Percentiles rank a stretch among this genome's conserved stretches.
These are phyloP conservation scores for Trichoderma parareesei DNA, from an alignment of 495 filamentous ascomycete species.

Conservation along the genomic window DNA sequence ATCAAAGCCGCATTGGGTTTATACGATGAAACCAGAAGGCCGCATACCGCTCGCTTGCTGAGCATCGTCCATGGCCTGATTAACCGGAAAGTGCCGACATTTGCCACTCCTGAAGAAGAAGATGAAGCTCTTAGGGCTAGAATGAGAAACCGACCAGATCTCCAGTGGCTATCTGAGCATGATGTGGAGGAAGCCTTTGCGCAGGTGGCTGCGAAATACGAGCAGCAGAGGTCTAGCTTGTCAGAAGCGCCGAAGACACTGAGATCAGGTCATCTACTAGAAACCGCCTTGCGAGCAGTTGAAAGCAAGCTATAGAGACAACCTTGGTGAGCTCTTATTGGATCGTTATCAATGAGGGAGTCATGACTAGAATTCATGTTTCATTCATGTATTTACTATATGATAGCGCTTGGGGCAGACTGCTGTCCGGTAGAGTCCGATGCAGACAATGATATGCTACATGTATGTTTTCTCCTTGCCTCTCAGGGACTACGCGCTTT, in stretches of 20 bases:
- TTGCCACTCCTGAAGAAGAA: background rate
- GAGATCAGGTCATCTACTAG: background rate
- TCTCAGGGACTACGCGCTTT: background rate
- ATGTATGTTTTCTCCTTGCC: too few species aligned
- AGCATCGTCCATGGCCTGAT: background rate
- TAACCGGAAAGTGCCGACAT: background rate
- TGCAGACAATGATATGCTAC: too few species aligned
- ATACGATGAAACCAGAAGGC: constrained; percentile 30
- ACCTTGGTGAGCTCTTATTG: too few species aligned
- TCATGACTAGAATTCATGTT: too few species aligned
- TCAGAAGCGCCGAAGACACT: background rate
- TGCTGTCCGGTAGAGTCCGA: too few species aligned
- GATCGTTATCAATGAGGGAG: too few species aligned
- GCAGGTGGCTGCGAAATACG: background rate
- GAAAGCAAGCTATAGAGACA: background rate
- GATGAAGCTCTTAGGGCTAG: background rate
- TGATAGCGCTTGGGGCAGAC: too few species aligned
- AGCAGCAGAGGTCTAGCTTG: background rate
- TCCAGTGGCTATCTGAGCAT: background rate
- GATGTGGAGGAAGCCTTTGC: background rate
- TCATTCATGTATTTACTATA: too few species aligned
- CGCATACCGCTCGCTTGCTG: constrained; percentile 10
- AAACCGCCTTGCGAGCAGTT: background rate
- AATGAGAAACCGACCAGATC: background rate
- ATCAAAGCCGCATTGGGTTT: constrained; percentile 25